Conservation (phyloP, 2,329 filamentous ascomycete species). For the Xylariaceae sp. region DNA sequence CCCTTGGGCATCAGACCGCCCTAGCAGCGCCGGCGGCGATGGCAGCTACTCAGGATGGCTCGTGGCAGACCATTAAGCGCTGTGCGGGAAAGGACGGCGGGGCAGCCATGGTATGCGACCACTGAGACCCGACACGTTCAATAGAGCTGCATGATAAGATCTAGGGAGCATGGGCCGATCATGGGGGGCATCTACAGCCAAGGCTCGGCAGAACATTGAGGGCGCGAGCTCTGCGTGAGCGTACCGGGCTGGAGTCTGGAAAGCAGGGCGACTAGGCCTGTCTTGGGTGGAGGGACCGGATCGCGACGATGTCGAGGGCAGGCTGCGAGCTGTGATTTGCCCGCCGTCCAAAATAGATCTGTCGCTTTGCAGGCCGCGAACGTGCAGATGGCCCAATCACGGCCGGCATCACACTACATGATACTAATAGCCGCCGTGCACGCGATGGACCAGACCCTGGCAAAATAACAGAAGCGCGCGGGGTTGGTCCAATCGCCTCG, state of each 20-base stretch:
- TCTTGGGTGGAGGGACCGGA: conserved; percentile 8
- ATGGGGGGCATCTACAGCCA: conserved; percentile 8
- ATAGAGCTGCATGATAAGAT: conserved; percentile 9
- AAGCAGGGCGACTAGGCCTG: neutral
- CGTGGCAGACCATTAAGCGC: conserved; percentile 25
- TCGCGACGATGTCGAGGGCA: conserved; percentile 6
- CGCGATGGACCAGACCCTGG: conserved; percentile 15
- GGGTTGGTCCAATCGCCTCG: conserved; percentile 11
- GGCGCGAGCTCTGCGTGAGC: conserved; percentile 7
- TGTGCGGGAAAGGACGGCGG: conserved; percentile 21
- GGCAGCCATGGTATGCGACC: conserved; percentile 20
- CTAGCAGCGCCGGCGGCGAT: conserved; percentile 13
- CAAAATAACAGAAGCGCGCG: conserved; percentile 16
- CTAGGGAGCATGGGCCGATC: conserved; percentile 14
- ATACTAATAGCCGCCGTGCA: conserved; percentile 19
- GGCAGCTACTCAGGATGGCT: conserved; percentile 10
- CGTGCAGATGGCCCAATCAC: conserved; percentile 22
- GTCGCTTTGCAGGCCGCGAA: conserved; percentile 20
- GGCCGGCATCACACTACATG: conserved; percentile 24
- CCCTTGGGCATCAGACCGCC: neutral
- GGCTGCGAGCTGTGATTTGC: conserved; percentile 21
- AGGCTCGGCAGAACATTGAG: conserved; percentile 1
- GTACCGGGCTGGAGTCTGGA: conserved; percentile 6
- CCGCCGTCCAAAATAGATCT: conserved; percentile 22
- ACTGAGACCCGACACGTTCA: conserved; percentile 15